These are phyloP conservation scores for Mortierella sp. DNA, from an alignment of 371 early-diverging fungal genomes.

Conservation along the genomic window DNA sequence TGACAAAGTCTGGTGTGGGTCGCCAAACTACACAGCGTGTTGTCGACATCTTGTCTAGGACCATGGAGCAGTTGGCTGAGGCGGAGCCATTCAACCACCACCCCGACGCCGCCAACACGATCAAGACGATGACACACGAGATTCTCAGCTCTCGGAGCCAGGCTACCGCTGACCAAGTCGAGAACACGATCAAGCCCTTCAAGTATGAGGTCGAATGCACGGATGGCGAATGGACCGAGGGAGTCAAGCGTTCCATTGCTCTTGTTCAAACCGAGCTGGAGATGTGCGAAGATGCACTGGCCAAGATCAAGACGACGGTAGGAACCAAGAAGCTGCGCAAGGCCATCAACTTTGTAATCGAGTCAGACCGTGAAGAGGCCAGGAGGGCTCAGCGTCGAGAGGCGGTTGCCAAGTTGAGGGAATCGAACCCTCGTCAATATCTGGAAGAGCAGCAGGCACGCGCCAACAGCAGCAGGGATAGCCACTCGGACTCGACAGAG, in stretches of 20 bases:
- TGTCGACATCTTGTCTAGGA: conserved; percentile 86
- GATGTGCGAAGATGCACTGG: conserved; percentile 79
- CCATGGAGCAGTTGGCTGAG: conserved; percentile 85
- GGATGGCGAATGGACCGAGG: conserved; percentile 94
- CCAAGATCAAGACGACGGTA: conserved; percentile 79
- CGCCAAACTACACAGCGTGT: conserved; percentile 92
- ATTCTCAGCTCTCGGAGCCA: conserved; percentile 89
- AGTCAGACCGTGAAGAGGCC: conserved; percentile 67
- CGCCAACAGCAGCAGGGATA: conserved; percentile 10
- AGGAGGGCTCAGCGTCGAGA: conserved; percentile 61
- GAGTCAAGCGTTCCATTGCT: conserved; percentile 79
- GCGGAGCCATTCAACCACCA: conserved; percentile 91
- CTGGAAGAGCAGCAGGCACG: conserved; percentile 16
- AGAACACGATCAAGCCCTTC: conserved; percentile 98
- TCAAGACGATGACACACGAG: conserved; percentile 86
- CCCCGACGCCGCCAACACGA: conserved; percentile 83
- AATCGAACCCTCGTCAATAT: conserved; percentile 28
- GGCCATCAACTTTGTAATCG: conserved; percentile 79
- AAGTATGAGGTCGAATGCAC: conserved; percentile 97
- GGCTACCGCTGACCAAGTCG: conserved; percentile 95
- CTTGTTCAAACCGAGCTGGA: conserved; percentile 85
- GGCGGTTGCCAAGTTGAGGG: conserved; percentile 32
- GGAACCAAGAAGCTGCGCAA: conserved; percentile 88
- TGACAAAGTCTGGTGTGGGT: conserved; percentile 96
- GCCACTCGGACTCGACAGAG: conserved; percentile 8